Percentiles rank a stretch among this genome's conserved stretches.
phyloP scores from a whole-genome alignment of 129 eudicot genomes.

The Cynara cardunculus region DNA sequence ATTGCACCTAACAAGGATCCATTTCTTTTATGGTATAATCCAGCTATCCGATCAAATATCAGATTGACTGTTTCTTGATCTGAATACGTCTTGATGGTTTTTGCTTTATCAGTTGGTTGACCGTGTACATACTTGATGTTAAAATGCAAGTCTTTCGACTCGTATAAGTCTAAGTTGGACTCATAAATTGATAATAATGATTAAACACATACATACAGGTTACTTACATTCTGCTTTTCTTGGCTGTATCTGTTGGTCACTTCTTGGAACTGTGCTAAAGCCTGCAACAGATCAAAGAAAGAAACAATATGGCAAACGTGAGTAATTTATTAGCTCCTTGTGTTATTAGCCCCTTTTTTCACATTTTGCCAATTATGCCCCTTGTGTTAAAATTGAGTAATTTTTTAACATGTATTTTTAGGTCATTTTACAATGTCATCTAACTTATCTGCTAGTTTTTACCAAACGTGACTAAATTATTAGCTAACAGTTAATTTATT shows the following conservation, averaged over 20 bases:
- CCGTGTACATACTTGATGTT: background rate
- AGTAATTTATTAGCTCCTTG: no score
- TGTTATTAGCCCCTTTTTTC: no score
- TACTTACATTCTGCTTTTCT: slow-evolving; percentile 88
- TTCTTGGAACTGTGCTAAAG: slow-evolving; percentile 89
- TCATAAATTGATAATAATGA: background rate
- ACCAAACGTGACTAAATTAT: background rate
- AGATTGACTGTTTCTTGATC: background rate
- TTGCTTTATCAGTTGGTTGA: background rate
- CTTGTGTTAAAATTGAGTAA: background rate
- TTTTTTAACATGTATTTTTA: background rate
- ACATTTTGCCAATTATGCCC: background rate
- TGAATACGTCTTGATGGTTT: background rate
- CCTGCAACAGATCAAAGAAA: slow-evolving; percentile 39
- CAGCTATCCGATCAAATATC: background rate
- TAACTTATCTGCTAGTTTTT: background rate
- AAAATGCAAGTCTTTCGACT: background rate
- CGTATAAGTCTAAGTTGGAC: background rate
- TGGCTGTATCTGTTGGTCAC: slow-evolving; percentile 84
- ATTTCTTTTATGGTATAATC: background rate
- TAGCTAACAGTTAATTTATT: no score
- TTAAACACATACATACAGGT: background rate
- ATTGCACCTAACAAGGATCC: background rate
- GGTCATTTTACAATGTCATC: background rate
- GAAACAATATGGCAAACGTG: no score